These are phyloP conservation scores for Penicillium brasilianum DNA, from an alignment of 2,329 filamentous ascomycete species.

Conservation along the genomic window DNA sequence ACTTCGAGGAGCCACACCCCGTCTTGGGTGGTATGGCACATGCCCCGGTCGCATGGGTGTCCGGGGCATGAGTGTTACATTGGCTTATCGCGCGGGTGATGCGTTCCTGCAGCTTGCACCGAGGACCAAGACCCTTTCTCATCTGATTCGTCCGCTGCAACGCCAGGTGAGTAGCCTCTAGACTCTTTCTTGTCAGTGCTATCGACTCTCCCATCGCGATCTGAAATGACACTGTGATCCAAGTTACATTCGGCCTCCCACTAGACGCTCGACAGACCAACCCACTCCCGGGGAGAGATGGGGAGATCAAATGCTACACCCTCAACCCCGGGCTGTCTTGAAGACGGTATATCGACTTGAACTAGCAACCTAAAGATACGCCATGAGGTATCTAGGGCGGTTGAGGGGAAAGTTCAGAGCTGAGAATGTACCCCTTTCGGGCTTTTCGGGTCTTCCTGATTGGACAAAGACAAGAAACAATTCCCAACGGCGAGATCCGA, in stretches of 20 bases:
- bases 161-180: not conserved
- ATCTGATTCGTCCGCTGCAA: conserved; percentile 2
- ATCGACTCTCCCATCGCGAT: not conserved
- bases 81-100: conserved; percentile 17
- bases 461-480: conserved; percentile 4
- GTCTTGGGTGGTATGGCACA: conserved; percentile 18
- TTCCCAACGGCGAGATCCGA: conserved; percentile 2
- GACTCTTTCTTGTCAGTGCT: not conserved
- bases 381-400: conserved; percentile 9
- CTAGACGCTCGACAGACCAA: not conserved
- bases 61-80: conserved; percentile 27
- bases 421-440: conserved; percentile 21
- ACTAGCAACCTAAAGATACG: conserved; percentile 9
- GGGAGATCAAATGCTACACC: conserved; percentile 6
- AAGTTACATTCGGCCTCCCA: conserved; percentile 16
- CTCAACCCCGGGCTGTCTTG: not conserved
- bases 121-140: not conserved
- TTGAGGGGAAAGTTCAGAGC: not conserved
- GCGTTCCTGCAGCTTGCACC: conserved; percentile 22
- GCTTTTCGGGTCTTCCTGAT: not conserved
- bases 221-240: conserved; percentile 1
- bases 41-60: conserved; percentile 26
- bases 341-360: not conserved
- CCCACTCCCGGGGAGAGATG: not conserved
- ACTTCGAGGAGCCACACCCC: not conserved